Base-by-base conservation (phyloP, 176 grass and related monocot genomes). In the Oryza nivara region DNA sequence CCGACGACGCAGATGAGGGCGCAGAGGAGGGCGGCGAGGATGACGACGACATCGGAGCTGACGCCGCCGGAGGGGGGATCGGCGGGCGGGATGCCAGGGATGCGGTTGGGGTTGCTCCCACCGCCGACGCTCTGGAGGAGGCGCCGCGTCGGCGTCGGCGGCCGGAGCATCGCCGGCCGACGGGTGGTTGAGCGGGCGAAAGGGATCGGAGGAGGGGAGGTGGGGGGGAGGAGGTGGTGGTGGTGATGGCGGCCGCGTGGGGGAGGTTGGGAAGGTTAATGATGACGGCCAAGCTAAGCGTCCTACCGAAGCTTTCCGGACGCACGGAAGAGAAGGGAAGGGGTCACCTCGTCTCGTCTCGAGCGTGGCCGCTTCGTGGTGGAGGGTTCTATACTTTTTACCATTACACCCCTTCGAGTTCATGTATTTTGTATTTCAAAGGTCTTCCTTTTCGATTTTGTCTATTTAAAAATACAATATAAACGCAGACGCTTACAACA, bases 21-120 rank as follows among this genome's bases (percentile, higher is more conserved):
- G 87, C 87, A 92, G 75, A 92, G 90, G 4, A 92, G 86, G 12
- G 90, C 80, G 3, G 90, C 90, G 79, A 92, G 90, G 87, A 92
- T 89, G 61, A 89, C 83, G 19, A 89, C 90, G 64, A 89, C 90
- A 54, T 89, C 90, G 1, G 87, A 86, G 83, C 75, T 86, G 75
- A 73, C 75, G 65, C 79, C 75, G 65, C 79, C 79, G 19, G 74
- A 2, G 15, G 87, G 90, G 26, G 90, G 87, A 35, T 89, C 90
- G 64, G 90, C 52, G 5, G 83, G 74, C 6, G 83, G 83, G 67
- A 85, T 86, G 32, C 86, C 90, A 6, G 36, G 36, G 36, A 38
- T 38, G 16, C 49, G 49, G 49, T 52, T 17, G 49, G 64, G 83
- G 79, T 30, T 36, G 35, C 35, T 73, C 54, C 2, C 16, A 20